Evolutionary conservation across 208 protist species (phyloP).

Genomic region (Acanthamoeba castellanii): DNA sequence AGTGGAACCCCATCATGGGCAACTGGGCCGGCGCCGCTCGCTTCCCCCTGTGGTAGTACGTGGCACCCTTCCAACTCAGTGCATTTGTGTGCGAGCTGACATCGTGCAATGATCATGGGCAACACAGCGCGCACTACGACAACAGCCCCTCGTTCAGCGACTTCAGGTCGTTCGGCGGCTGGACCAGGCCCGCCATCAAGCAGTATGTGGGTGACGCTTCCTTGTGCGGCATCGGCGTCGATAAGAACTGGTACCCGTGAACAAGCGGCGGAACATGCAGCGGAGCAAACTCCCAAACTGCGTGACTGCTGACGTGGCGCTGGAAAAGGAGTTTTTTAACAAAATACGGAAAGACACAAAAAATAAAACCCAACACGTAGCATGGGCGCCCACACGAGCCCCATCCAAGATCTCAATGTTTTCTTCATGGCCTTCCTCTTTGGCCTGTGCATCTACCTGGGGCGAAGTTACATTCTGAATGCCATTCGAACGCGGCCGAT

Average conservation of each 20-base stretch:
- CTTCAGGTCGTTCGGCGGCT: conserved; percentile 63
- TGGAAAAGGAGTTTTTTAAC: too few relatives aligned
- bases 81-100: neutral
- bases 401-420: conserved; percentile 47
- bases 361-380: neutral
- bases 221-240: conserved; percentile 1
- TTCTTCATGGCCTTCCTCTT: conserved; percentile 32
- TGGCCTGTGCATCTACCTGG: neutral
- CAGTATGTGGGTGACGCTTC: neutral
- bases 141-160: conserved; percentile 46
- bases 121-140: conserved; percentile 62
- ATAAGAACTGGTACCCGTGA: conserved; percentile 68
- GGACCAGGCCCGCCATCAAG: conserved; percentile 54
- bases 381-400: conserved; percentile 69
- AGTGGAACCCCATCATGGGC: conserved; percentile 63
- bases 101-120: neutral
- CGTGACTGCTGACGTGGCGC: too few relatives aligned
- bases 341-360: neutral
- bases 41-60: conserved; percentile 72
- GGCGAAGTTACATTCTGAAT: neutral
- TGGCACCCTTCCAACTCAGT: neutral
- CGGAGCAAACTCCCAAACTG: too few relatives aligned
- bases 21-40: conserved; percentile 52
- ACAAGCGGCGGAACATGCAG: too few relatives aligned
- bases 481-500: neutral